Percentiles rank a stretch among this genome's conserved stretches.
These are phyloP conservation scores for Pleurotus salmoneostramineus DNA, from an alignment of 768 basidiomycete genomes.

Conservation along the genomic window DNA sequence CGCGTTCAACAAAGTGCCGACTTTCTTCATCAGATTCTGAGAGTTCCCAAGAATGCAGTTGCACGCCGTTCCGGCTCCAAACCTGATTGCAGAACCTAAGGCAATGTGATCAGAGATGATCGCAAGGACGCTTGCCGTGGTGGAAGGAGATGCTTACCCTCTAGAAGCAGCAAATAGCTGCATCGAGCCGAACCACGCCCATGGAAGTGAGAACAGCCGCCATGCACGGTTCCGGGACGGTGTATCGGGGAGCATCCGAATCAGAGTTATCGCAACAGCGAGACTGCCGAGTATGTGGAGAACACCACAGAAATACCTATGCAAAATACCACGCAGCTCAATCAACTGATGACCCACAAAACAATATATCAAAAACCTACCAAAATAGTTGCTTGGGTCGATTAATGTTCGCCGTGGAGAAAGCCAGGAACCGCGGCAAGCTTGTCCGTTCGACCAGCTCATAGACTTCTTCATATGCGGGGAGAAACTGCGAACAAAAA, in stretches of 20 bases:
- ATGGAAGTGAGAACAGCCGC: constrained; percentile 25
- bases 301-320: constrained; percentile 26
- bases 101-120: not conserved
- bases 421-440: constrained; percentile 27
- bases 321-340: not conserved
- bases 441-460: constrained; percentile 22
- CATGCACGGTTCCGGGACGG: constrained; percentile 22
- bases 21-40: constrained; percentile 24
- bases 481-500: constrained; percentile 22
- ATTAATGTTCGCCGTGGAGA: constrained; percentile 30
- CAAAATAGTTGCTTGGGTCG: constrained; percentile 29
- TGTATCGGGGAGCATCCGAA: constrained; percentile 19
- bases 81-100: constrained; percentile 29
- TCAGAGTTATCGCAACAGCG: constrained; percentile 21
- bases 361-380: constrained; percentile 14
- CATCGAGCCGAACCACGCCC: constrained; percentile 23
- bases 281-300: constrained; percentile 21
- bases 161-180: constrained; percentile 29
- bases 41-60: constrained; percentile 36
- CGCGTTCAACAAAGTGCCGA: constrained; percentile 14
- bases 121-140: not conserved
- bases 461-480: constrained; percentile 29
- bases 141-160: constrained; percentile 18
- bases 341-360: not conserved
- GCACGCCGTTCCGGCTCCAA: constrained; percentile 26